Conservation (phyloP, 2,329 filamentous ascomycete species). For the Talaromyces atroroseus region DNA sequence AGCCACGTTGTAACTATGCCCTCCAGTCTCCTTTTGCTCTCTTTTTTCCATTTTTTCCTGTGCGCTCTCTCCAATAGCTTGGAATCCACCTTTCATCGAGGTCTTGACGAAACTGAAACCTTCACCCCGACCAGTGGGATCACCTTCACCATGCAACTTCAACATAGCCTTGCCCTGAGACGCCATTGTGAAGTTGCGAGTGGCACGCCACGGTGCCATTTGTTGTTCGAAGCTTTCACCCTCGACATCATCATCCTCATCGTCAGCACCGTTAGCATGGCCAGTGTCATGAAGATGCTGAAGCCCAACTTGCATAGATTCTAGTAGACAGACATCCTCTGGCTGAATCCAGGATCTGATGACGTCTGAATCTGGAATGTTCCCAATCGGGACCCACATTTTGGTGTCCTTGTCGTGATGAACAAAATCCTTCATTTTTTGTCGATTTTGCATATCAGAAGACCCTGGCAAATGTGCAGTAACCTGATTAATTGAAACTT, state of each 20-base stretch:
- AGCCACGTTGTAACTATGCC: slow-evolving; percentile 96
- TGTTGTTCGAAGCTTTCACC: slow-evolving; percentile 76
- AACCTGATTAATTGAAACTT: slow-evolving; percentile 73
- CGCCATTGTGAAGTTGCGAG: slow-evolving; percentile 92
- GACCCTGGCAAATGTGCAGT: slow-evolving; percentile 89
- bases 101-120: slow-evolving; percentile 97
- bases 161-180: slow-evolving; percentile 96
- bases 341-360: slow-evolving; percentile 88
- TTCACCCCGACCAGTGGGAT: slow-evolving; percentile 87
- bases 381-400: slow-evolving; percentile 77
- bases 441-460: slow-evolving; percentile 89
- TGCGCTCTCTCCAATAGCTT: slow-evolving; percentile 80
- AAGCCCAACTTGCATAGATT: slow-evolving; percentile 93
- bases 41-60: slow-evolving; percentile 83
- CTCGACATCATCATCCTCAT: slow-evolving; percentile 61
- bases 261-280: slow-evolving; percentile 65
- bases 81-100: slow-evolving; percentile 97
- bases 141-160: slow-evolving; percentile 85
- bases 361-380: slow-evolving; percentile 70
- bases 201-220: slow-evolving; percentile 92
- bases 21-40: slow-evolving; percentile 61
- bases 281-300: slow-evolving; percentile 89
- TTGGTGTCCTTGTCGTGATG: slow-evolving; percentile 82
- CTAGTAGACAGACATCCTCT: slow-evolving; percentile 88
- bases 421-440: slow-evolving; percentile 96